Conservation (phyloP, 208 protist genomes). For the Leishmania turanica region DNA sequence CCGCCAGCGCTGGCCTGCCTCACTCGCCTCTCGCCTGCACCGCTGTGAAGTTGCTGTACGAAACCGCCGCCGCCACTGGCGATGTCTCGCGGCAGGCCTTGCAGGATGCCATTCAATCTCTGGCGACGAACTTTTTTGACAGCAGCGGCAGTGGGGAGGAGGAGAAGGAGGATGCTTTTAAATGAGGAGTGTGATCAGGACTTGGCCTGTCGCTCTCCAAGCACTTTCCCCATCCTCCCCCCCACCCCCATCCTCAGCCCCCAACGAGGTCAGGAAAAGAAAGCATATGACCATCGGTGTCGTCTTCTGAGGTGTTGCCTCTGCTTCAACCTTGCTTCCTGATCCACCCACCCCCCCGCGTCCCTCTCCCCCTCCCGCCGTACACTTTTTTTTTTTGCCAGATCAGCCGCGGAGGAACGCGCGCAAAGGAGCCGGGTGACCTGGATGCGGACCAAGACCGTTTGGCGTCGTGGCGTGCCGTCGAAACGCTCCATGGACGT, state of each 20-base stretch:
- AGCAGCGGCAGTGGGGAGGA: slow-evolving; percentile 2
- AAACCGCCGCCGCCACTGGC: slow-evolving; percentile 30
- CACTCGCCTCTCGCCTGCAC: slow-evolving; percentile 37
- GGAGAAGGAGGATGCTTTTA: neutral
- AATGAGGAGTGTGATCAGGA: slow-evolving; percentile 7
- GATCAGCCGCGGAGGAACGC: neutral
- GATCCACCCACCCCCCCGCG: neutral
- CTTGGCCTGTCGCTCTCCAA: neutral
- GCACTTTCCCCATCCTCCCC: neutral
- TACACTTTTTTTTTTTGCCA: neutral
- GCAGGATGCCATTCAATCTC: slow-evolving; percentile 37
- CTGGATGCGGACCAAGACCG: neutral
- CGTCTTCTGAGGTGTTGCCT: slow-evolving; percentile 1
- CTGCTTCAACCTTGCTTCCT: neutral
- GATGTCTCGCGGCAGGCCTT: slow-evolving; percentile 49
- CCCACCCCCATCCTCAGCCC: neutral
- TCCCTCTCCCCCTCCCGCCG: neutral
- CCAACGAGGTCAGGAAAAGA: neutral
- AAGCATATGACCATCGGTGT: neutral
- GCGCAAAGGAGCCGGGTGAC: neutral
- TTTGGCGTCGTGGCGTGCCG: neutral
- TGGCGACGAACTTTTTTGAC: slow-evolving; percentile 44
- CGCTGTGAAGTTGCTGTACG: slow-evolving; percentile 53
- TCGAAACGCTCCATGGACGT: neutral
- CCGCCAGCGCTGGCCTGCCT: neutral